Evolutionary conservation across 2,329 filamentous ascomycete genomes (phyloP).

Genomic region (Diaporthe caulivora): DNA sequence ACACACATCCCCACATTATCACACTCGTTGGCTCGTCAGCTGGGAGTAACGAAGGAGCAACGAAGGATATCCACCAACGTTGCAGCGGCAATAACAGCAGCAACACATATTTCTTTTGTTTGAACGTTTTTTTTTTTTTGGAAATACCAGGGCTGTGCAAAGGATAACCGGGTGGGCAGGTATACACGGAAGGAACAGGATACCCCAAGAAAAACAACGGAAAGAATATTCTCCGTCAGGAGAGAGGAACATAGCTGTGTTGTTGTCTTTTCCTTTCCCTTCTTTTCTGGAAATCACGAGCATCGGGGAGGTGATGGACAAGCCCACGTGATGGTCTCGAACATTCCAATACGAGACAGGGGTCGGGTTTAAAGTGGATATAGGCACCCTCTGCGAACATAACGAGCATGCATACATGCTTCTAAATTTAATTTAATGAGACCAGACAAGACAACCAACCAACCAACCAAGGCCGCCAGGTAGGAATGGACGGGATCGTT

Average conservation of each 20-base stretch:
- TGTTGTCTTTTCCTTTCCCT: not conserved
- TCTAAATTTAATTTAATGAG: conserved; percentile 23
- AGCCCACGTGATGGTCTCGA: not conserved
- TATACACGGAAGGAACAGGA: conserved; percentile 29
- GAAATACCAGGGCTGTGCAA: not conserved
- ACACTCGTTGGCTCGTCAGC: not conserved
- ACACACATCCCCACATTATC: not conserved
- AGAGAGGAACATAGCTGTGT: not conserved
- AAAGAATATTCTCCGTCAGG: not conserved
- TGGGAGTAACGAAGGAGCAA: not conserved
- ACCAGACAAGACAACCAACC: not conserved
- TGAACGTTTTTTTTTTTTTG: not conserved
- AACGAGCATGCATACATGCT: conserved; percentile 11
- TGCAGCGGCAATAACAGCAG: not conserved
- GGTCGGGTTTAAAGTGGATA: not conserved
- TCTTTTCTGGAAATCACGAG: not conserved
- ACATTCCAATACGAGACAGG: not conserved
- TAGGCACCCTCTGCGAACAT: conserved; percentile 4
- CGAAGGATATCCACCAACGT: not conserved
- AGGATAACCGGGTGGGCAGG: conserved; percentile 4
- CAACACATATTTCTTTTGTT: conserved; percentile 6
- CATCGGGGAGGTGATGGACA: not conserved
- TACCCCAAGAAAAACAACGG: conserved; percentile 16
- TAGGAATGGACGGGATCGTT: not conserved
- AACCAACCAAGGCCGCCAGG: not conserved